Evolutionary conservation across 768 basidiomycete species (phyloP), one percentile per base, ranked within the genome.

Genomic region (Podaxis mareebaensis): DNA sequence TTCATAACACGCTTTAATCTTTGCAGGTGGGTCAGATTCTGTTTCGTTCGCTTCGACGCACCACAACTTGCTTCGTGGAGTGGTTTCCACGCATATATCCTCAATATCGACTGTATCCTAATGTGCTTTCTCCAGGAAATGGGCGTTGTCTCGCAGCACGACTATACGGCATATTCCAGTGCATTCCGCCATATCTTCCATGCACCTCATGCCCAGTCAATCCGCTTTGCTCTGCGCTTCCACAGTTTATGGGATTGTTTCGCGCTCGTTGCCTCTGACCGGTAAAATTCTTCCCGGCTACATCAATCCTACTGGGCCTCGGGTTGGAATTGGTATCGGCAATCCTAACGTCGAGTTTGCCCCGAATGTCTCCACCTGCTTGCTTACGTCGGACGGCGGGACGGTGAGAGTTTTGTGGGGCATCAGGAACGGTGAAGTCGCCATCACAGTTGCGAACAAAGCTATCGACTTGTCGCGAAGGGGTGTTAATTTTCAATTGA

Each of bases 301-400:
- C 67, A 78, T 93, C 8, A 85, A 91, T 54, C 83, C 89, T 3
- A 80, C 85, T 2, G 87, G 86, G 5, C 77, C 81, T 10, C 81
- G 83, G 11, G 76, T 81, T 44, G 88, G 87, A 5, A 66, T 85
- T 17, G 87, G 88, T 2, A 81, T 85, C 57, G 89, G 88, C 3
- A 92, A 92, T 67, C 90, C 89, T 3, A 91, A 92, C 67, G 82
- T 83, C 12, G 90, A 92, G 68, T 89, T 92, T 65, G 80, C 83
- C 1, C 89, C 90, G 2, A 80, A 91, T 57, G 80, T 92, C 11
- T 84, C 87, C 13, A 72, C 79, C 0, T 89, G 87, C 64, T 75
- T 79, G 3, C 74, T 92, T 24, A 68, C 81, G 17, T 87, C 90
- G 0, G 83, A 85, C 26, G 88, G 89, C 3, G 83, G 84, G 4